phyloP scores from a whole-genome alignment of 176 grass and related monocot species.

The Rhynchospora tenuis region DNA sequence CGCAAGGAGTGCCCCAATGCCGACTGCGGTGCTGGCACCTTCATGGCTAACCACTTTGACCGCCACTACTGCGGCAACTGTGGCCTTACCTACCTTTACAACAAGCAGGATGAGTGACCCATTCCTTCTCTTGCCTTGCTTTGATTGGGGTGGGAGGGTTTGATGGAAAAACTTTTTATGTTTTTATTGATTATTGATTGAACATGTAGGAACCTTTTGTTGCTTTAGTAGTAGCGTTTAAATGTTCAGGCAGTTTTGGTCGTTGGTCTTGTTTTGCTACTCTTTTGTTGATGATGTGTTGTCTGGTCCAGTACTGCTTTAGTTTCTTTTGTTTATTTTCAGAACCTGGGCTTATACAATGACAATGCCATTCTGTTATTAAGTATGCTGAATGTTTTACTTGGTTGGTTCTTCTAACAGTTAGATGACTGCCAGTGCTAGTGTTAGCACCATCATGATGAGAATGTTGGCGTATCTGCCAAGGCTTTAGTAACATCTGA shows the following conservation, averaged over 20 bases:
- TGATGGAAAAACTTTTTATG: too few relatives aligned
- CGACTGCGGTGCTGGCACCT: slow-evolving; percentile 32
- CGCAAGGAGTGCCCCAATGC: slow-evolving; percentile 37
- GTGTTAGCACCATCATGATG: too few relatives aligned
- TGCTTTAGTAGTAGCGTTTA: not conserved
- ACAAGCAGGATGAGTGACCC: slow-evolving; percentile 15
- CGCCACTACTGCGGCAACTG: slow-evolving; percentile 38
- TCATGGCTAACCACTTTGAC: slow-evolving; percentile 40
- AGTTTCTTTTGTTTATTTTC: not conserved
- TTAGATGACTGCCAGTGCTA: too few relatives aligned
- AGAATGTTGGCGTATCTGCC: too few relatives aligned
- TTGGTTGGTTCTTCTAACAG: not conserved
- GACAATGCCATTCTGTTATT: not conserved
- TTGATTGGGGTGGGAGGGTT: too few relatives aligned
- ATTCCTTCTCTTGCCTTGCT: not conserved
- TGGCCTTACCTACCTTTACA: slow-evolving; percentile 32
- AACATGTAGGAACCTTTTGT: not conserved
- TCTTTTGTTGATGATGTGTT: not conserved
- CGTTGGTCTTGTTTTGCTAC: not conserved
- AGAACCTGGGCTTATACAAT: not conserved
- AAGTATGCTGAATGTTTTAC: not conserved
- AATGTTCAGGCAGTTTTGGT: not conserved
- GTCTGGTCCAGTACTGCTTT: not conserved
- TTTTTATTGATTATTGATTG: not conserved
- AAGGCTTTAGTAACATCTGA: too few relatives aligned